phyloP scores from a whole-genome alignment of 148 eudicot species.

The Fagopyrum homotropicum region DNA sequence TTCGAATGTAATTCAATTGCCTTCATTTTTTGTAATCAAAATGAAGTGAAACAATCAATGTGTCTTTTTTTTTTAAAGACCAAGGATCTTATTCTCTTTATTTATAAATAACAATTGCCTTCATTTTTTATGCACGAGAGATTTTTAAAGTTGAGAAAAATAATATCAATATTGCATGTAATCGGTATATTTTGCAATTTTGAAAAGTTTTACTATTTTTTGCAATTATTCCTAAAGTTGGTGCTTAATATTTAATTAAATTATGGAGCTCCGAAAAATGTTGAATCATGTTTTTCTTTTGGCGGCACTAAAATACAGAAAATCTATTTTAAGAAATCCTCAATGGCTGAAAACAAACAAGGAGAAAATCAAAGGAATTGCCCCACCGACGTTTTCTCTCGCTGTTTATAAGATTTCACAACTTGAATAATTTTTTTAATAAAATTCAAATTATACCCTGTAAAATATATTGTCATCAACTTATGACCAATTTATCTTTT shows the following conservation, averaged over 20 bases:
- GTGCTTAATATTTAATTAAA: no score
- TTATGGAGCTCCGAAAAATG: no score
- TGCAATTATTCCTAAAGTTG: no score
- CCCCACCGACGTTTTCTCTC: neutral
- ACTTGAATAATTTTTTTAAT: neutral
- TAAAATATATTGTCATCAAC: no score
- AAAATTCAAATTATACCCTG: no score
- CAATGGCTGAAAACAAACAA: neutral
- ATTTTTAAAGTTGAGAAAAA: no score
- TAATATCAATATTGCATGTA: no score
- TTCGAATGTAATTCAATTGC: neutral
- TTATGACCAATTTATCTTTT: no score
- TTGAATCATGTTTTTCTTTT: no score
- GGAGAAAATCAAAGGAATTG: neutral
- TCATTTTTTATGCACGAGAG: no score
- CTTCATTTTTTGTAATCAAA: slow-evolving; percentile 1
- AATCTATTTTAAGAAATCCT: neutral
- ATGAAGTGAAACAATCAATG: neutral
- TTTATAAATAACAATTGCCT: neutral
- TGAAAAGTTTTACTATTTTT: no score
- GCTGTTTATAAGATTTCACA: neutral
- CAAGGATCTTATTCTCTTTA: neutral
- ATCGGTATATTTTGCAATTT: no score
- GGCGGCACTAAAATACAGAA: neutral
- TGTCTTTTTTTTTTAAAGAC: neutral